Base-by-base conservation (phyloP, 805 yeast genomes). In the Cyberlindnera bimundalis region DNA sequence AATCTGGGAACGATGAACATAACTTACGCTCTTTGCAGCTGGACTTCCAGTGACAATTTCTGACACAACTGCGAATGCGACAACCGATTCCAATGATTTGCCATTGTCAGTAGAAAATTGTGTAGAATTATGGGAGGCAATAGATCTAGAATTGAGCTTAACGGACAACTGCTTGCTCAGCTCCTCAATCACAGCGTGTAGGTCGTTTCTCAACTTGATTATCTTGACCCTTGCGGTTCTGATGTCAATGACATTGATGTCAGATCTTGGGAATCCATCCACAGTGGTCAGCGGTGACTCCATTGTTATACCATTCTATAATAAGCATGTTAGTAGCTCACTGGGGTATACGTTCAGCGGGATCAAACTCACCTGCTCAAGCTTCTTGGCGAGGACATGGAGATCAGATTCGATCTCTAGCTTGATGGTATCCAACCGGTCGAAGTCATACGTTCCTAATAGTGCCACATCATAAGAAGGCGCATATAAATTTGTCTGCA, bases 251-350 rank as follows among this genome's bases (percentile, higher is more conserved):
- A 91, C 84, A 53, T 91, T 95, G 20, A 91, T 71, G 55, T 91
- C 97, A 14, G 68, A 60, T 31, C 97, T 66, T 1, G 99, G 99
- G 53, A 76, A 91, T 16, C 97, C 96, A 55, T 91, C 96, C 0
- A 53, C 43, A 0, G 83, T 76, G 2, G 85, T 62, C 43, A 91
- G 61, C 0, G 79, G 68, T 2, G 90, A 80, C 18, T 71, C 60
- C 86, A 87, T 79, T 48, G 75, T 80, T 4, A 70, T 78, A 11
- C 68, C 62, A 47, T 77, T 76, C 42, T 63, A 47, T 8, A 16
- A 8, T 7, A 10, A 13, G 10, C 29, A 3, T 18, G 24, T 19
- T 30, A 30, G 16, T 18, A 30, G 4, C 8, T 9, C 13, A 52
- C 4, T 15, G 6, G 10, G n/a, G 26, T 33, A 34, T 35, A 38